Percentiles rank a stretch among this genome's conserved stretches.
phyloP scores from a whole-genome alignment of 805 yeast species.

The Blastobotrys terrestris region DNA sequence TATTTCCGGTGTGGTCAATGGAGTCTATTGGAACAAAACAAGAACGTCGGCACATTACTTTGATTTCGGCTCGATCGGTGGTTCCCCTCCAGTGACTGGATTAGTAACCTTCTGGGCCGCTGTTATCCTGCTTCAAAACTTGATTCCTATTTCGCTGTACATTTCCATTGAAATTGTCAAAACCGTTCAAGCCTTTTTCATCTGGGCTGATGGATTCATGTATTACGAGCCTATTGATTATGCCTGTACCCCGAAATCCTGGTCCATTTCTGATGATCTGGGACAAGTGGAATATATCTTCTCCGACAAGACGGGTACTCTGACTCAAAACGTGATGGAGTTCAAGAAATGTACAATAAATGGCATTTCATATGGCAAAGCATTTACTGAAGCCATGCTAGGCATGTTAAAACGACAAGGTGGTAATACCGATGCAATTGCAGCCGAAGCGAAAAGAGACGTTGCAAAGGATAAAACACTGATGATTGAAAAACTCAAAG shows the following conservation, averaged over 20 bases:
- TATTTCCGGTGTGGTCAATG: conserved; percentile 64
- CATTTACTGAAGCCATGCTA: conserved; percentile 72
- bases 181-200: conserved; percentile 69
- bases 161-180: conserved; percentile 75
- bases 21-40: conserved; percentile 46
- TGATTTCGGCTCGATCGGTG: conserved; percentile 57
- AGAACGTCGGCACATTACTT: conserved; percentile 46
- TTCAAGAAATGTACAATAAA: conserved; percentile 69
- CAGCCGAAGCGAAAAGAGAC: conserved; percentile 34
- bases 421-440: conserved; percentile 47
- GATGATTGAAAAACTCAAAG: conserved; percentile 44
- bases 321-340: conserved; percentile 80
- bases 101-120: conserved; percentile 64
- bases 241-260: conserved; percentile 74
- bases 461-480: conserved; percentile 39
- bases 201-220: conserved; percentile 62
- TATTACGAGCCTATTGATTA: conserved; percentile 63
- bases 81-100: conserved; percentile 58
- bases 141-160: conserved; percentile 76
- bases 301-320: conserved; percentile 79
- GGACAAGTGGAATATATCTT: conserved; percentile 80
- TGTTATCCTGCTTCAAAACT: conserved; percentile 64
- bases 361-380: conserved; percentile 62
- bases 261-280: conserved; percentile 79
- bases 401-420: conserved; percentile 65